Evolutionary conservation across 1,139 yeast species (phyloP), one percentile per base, ranked within the genome.

Genomic region (Kluyveromyces marxianus): DNA sequence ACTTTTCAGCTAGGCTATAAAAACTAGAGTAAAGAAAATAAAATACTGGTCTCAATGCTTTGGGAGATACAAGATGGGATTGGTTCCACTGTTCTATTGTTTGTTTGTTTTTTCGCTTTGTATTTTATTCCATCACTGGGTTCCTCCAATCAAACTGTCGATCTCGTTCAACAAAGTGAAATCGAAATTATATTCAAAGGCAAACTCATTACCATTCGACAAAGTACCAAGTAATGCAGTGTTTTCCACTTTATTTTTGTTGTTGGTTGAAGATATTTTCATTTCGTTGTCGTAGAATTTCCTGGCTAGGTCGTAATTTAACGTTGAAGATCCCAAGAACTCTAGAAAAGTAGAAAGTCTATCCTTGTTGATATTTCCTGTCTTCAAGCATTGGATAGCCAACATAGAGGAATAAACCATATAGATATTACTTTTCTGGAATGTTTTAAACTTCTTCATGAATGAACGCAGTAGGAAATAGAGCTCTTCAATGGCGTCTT

Each of bases 401-500:
- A 59, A 44, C 35, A 59, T 59, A 2, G 58, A 58, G 4, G 57
- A 54, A 39, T 59, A 59, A 10, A 59, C 55, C 62, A 59, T 59
- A 44, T 59, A 59, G 26, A 54, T 37, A 32, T 50, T 51, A 36
- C 65, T 45, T 42, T 54, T 57, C 43, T 60, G 60, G 48, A 49
- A 59, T 2, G 49, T 49, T 59, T 64, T 31, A 59, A 60, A 45
- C 60, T 62, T 14, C 67, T 61, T 40, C 54, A 58, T 66, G 43
- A 62, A 56, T 6, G 67, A 59, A 0, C 70, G 69, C 14, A 59
- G 38, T 10, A 59, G 45, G 6, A 39, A 45, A 24, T 68, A 62
- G 30, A 71, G 57, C 44, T 65, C 68, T 37, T 58, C 58, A 4
- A 66, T 59, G 5, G 56, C 54, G 26, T 56, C 54, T 39, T 62